Percentiles rank a stretch among this genome's conserved stretches.
Conservation (phyloP, 2,329 filamentous ascomycete genomes). For the Aspergillus spinulosporus region DNA sequence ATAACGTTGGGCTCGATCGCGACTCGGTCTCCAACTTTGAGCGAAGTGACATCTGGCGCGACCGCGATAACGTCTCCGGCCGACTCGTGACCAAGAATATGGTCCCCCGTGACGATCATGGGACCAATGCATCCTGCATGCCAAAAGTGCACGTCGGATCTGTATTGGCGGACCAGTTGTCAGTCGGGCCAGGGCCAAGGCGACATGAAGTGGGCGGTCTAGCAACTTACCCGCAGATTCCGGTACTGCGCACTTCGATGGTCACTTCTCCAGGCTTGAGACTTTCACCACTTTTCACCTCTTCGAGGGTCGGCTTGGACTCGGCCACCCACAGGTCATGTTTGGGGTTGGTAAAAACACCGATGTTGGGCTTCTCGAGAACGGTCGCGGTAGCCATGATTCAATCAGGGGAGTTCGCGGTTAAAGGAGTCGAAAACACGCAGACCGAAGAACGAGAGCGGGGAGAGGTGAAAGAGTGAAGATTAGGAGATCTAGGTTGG, state of each 20-base stretch:
- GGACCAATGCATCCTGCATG: constrained; percentile 91
- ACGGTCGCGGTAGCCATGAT: constrained; percentile 33
- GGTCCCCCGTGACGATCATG: constrained; percentile 86
- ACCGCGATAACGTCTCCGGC: constrained; percentile 75
- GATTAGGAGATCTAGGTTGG: background rate
- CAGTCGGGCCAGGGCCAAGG: constrained; percentile 3
- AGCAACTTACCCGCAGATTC: constrained; percentile 78
- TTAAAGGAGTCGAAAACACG: background rate
- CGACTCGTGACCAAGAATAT: constrained; percentile 92
- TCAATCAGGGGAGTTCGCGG: constrained; percentile 7
- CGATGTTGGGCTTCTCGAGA: constrained; percentile 80
- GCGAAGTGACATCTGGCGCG: constrained; percentile 67
- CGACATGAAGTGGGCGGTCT: background rate
- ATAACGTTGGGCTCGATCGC: constrained; percentile 93
- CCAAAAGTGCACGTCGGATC: constrained; percentile 97
- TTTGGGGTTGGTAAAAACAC: constrained; percentile 89
- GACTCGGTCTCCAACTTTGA: constrained; percentile 85
- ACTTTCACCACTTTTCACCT: constrained; percentile 65
- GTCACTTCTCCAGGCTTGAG: constrained; percentile 83
- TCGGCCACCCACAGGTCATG: constrained; percentile 89
- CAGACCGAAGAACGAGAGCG: background rate
- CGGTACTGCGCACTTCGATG: constrained; percentile 86
- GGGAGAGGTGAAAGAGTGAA: background rate
- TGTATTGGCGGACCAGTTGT: constrained; percentile 37
- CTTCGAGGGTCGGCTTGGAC: constrained; percentile 73